Percentiles rank a stretch among this genome's conserved stretches.
phyloP scores from a whole-genome alignment of 1,284 basidiomycete genomes.

The Tremellales sp. region DNA sequence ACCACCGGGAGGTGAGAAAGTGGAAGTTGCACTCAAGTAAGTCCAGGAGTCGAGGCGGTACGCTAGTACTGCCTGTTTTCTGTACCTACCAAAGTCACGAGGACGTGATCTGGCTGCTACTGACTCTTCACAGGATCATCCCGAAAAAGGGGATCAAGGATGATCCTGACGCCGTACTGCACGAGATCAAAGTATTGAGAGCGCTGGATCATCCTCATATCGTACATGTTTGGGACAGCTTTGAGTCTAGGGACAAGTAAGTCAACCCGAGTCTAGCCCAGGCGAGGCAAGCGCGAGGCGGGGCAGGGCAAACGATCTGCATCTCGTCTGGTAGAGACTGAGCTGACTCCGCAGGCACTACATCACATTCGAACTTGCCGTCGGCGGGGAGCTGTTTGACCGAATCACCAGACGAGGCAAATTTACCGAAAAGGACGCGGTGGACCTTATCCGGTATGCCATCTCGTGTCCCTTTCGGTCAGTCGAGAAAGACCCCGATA shows the following conservation, averaged over 20 bases:
- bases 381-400: slow-evolving; percentile 85
- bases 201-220: slow-evolving; percentile 84
- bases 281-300: neutral
- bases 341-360: slow-evolving; percentile 59
- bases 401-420: slow-evolving; percentile 75
- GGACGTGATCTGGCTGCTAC: too few species aligned
- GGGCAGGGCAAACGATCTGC: neutral
- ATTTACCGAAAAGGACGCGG: slow-evolving; percentile 84
- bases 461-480: neutral
- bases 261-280: too few species aligned
- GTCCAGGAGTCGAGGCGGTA: too few species aligned
- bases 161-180: slow-evolving; percentile 76
- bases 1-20: slow-evolving; percentile 48
- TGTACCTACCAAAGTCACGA: too few species aligned
- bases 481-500: neutral
- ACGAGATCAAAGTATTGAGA: slow-evolving; percentile 84
- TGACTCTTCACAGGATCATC: slow-evolving; percentile 79
- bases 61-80: neutral
- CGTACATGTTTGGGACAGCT: slow-evolving; percentile 59
- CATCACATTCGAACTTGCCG: slow-evolving; percentile 83
- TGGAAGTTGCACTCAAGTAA: slow-evolving; percentile 68
- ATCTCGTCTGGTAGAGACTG: neutral
- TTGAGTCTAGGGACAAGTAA: slow-evolving; percentile 76
- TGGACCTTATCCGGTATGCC: slow-evolving; percentile 60
- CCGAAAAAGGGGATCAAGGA: slow-evolving; percentile 88